phyloP scores from a whole-genome alignment of 139 green algal genomes.

The Chlorella sp. region DNA sequence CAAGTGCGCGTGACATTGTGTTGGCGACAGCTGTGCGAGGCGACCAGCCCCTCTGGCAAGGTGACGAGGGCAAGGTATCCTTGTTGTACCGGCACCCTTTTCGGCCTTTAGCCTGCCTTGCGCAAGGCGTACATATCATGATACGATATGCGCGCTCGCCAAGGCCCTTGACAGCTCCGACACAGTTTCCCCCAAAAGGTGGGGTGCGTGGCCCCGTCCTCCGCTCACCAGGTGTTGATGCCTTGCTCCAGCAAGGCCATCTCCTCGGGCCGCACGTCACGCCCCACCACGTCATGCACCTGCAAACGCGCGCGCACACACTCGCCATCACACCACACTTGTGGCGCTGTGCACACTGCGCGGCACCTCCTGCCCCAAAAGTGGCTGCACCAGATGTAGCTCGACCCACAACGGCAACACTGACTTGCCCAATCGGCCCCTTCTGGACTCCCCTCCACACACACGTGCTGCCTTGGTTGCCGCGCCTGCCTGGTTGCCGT shows the following conservation, averaged over 20 bases:
- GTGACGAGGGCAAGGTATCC: too few relatives aligned
- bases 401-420: neutral
- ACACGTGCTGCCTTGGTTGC: neutral
- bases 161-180: neutral
- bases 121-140: too few relatives aligned
- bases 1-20: neutral
- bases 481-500: neutral
- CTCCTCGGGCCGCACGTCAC: slow-evolving; percentile 53
- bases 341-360: neutral
- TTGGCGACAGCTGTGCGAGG: neutral
- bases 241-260: slow-evolving; percentile 32
- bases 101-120: neutral
- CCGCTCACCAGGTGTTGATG: slow-evolving; percentile 55
- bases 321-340: too few relatives aligned
- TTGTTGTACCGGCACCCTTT: neutral
- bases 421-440: neutral
- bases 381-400: neutral
- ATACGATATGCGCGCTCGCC: neutral
- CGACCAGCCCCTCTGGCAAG: neutral
- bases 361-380: neutral
- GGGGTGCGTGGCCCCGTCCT: too few relatives aligned
- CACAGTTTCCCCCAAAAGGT: neutral
- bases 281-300: slow-evolving; percentile 45
- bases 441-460: too few relatives aligned
- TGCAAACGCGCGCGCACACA: slow-evolving; percentile 18